These are phyloP conservation scores for Rhizopogon roseolus DNA, from an alignment of 768 basidiomycete genomes.

Conservation along the genomic window DNA sequence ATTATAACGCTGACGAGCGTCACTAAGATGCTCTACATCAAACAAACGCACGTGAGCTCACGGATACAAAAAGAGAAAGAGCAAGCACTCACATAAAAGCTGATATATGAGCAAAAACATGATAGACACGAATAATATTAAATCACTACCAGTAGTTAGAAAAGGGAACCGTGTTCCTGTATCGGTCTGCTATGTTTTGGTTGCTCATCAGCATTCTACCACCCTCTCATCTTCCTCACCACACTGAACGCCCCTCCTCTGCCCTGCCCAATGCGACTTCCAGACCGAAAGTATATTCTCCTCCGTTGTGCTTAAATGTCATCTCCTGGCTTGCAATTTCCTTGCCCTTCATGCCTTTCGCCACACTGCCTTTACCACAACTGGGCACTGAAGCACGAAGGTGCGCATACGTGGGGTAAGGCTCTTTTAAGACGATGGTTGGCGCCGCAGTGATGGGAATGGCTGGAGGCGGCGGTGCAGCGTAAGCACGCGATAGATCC, in stretches of 20 bases:
- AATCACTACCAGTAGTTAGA: not conserved
- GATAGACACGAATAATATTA: not conserved
- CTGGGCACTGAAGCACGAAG: conserved; percentile 13
- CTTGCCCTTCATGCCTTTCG: not conserved
- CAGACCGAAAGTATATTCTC: conserved; percentile 23
- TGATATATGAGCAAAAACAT: not conserved
- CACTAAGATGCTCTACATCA: not conserved
- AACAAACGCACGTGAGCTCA: not conserved
- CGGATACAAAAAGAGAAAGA: not conserved
- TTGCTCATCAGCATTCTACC: not conserved
- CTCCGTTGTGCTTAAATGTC: conserved; percentile 21
- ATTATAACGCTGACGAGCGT: not conserved
- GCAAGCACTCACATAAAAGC: not conserved
- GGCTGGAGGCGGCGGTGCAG: conserved; percentile 20
- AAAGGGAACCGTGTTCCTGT: no score
- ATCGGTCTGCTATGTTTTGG: not conserved
- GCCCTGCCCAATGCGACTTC: conserved; percentile 27
- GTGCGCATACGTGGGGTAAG: conserved; percentile 25
- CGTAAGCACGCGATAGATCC: conserved; percentile 25
- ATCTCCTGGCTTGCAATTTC: conserved; percentile 14
- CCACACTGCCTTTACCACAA: not conserved
- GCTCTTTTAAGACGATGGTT: conserved; percentile 13
- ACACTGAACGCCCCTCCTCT: conserved; percentile 26
- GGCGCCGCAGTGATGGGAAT: conserved; percentile 17
- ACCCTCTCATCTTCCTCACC: conserved; percentile 11